phyloP scores from a whole-genome alignment of 805 yeast genomes.

The Suhomyces kilbournensis region DNA sequence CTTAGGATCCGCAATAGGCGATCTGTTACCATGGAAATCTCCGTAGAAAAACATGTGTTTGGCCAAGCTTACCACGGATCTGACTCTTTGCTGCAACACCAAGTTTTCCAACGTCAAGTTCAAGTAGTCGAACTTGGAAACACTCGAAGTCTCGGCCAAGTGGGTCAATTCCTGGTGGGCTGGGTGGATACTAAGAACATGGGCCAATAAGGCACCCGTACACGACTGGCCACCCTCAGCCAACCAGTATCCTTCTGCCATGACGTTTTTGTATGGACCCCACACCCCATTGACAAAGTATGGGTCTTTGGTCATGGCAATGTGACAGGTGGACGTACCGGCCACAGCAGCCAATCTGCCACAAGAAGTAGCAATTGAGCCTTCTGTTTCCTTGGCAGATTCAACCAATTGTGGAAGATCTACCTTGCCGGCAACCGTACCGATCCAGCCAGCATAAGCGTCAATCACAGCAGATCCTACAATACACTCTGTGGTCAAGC shows the following conservation, averaged over 20 bases:
- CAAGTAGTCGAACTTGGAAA: constrained; percentile 78
- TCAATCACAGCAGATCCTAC: constrained; percentile 97
- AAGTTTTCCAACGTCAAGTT: constrained; percentile 72
- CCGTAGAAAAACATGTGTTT: constrained; percentile 90
- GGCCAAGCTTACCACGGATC: constrained; percentile 78
- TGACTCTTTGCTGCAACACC: constrained; percentile 50
- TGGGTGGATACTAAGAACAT: constrained; percentile 84
- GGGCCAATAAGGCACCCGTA: constrained; percentile 91
- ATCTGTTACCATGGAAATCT: constrained; percentile 93
- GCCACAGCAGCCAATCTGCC: constrained; percentile 97
- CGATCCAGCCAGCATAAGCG: constrained; percentile 98
- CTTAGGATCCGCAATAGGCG: constrained; percentile 93
- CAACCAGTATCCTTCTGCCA: constrained; percentile 88
- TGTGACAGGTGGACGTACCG: constrained; percentile 96
- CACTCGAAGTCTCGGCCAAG: constrained; percentile 62
- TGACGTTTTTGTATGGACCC: constrained; percentile 96
- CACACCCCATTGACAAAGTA: constrained; percentile 95
- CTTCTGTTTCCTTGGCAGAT: constrained; percentile 42
- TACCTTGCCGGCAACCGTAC: constrained; percentile 91
- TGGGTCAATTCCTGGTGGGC: constrained; percentile 72
- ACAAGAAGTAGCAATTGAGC: constrained; percentile 56
- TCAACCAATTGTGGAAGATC: constrained; percentile 55
- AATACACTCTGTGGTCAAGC: constrained; percentile 71
- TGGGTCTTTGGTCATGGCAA: constrained; percentile 79
- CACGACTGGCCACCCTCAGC: constrained; percentile 99